A percentile compares a stretch with the other conserved stretches of the same genome.
These are phyloP conservation scores for Teunomyces barrocoloradensis DNA, from an alignment of 805 yeast genomes.

Conservation along the genomic window DNA sequence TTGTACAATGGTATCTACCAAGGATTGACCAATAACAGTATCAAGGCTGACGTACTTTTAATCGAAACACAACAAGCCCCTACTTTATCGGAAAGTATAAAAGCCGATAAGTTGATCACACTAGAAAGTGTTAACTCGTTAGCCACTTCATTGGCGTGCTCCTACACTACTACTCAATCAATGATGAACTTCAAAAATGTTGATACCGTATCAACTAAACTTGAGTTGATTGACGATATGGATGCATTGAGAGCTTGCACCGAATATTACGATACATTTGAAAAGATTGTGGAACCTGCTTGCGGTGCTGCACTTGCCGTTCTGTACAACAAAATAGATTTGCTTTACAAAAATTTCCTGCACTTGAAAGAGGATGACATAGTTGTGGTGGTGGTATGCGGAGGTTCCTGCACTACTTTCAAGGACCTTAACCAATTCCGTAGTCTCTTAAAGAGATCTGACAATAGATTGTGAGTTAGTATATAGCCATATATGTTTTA, in stretches of 20 bases:
- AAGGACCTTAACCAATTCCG: conserved; percentile 13
- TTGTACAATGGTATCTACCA: conserved; percentile 50
- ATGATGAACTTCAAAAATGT: conserved; percentile 34
- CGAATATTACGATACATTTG: conserved; percentile 48
- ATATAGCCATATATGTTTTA: not conserved
- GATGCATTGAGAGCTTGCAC: conserved; percentile 56
- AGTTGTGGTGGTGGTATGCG: conserved; percentile 58
- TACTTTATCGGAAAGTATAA: conserved; percentile 51
- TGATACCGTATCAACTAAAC: conserved; percentile 14
- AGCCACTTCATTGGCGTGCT: conserved; percentile 66
- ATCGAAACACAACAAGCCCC: conserved; percentile 67
- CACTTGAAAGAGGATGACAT: conserved; percentile 38
- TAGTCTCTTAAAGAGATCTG: conserved; percentile 11
- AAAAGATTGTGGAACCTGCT: conserved; percentile 63
- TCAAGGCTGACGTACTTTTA: conserved; percentile 31
- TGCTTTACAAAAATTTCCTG: conserved; percentile 23
- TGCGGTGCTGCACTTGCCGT: conserved; percentile 68
- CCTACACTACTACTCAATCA: conserved; percentile 51
- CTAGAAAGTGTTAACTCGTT: conserved; percentile 49
- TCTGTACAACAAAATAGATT: conserved; percentile 36
- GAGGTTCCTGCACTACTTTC: conserved; percentile 28
- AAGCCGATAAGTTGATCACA: conserved; percentile 41
- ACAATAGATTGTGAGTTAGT: conserved; percentile 7
- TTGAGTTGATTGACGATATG: conserved; percentile 42
- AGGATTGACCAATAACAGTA: conserved; percentile 38